Evolutionary conservation across 495 filamentous ascomycete genomes (phyloP).

Genomic region (Penicillium soppii): DNA sequence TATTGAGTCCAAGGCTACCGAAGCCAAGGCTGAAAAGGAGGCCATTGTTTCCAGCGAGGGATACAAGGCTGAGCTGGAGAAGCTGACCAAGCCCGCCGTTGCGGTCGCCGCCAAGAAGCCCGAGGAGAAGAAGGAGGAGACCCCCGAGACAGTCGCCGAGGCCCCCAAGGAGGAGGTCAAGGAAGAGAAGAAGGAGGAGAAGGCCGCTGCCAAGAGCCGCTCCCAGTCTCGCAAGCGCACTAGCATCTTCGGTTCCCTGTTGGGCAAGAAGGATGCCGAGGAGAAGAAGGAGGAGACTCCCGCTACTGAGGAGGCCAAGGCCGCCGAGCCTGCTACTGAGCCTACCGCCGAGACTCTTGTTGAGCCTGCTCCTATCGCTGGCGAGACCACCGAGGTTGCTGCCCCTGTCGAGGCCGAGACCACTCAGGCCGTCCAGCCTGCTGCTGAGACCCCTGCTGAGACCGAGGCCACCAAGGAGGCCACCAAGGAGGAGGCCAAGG

Average conservation of each 20-base stretch:
- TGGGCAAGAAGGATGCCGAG: conserved; percentile 68
- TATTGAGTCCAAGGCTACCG: conserved; percentile 70
- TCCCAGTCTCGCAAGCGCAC: conserved; percentile 85
- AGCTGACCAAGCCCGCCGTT: conserved; percentile 51
- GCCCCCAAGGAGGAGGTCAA: conserved; percentile 35
- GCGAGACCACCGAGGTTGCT: conserved; percentile 16
- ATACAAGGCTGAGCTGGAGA: conserved; percentile 76
- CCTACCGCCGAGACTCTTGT: conserved; percentile 28
- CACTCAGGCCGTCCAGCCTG: conserved; percentile 8
- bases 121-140: conserved; percentile 50
- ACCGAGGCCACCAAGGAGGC: conserved; percentile 28
- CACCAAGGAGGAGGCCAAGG: conserved; percentile 32
- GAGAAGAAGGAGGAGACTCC: conserved; percentile 56
- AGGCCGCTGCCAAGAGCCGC: conserved; percentile 57
- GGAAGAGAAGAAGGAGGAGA: conserved; percentile 48
- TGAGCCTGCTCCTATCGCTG: conserved; percentile 15
- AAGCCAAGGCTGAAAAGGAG: conserved; percentile 73
- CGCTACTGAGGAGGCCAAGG: conserved; percentile 18
- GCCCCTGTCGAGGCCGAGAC: conserved; percentile 24
- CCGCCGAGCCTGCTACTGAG: conserved; percentile 27
- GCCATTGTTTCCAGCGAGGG: conserved; percentile 67
- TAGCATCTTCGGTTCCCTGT: conserved; percentile 76
- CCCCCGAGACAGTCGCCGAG: conserved; percentile 42
- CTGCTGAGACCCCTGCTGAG: conserved; percentile 24
- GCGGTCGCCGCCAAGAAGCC: conserved; percentile 48